These are phyloP conservation scores for Noccaea bulbosa DNA, from an alignment of 345 rosid genomes.

Conservation along the genomic window DNA sequence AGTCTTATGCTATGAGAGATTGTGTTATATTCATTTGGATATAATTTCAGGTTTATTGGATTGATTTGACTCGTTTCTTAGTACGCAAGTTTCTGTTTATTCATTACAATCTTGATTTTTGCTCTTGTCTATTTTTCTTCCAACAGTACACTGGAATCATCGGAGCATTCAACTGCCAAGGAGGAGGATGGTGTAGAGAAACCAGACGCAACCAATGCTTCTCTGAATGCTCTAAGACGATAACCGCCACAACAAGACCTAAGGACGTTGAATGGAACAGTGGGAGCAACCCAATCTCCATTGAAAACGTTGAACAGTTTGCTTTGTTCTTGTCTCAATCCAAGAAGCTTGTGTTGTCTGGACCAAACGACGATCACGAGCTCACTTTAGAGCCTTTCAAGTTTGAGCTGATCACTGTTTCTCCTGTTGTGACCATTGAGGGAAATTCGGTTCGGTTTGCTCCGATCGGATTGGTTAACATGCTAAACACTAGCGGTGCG, in stretches of 20 bases:
- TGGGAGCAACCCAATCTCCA: conserved; percentile 67
- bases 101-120: background rate
- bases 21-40: background rate
- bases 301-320: conserved; percentile 59
- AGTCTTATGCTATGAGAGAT: background rate
- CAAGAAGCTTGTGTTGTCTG: conserved; percentile 67
- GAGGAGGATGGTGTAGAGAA: conserved; percentile 96
- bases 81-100: conserved; percentile 15
- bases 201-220: conserved; percentile 75
- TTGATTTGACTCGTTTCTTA: conserved; percentile 16
- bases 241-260: conserved; percentile 61
- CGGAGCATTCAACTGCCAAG: conserved; percentile 96
- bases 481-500: conserved; percentile 94
- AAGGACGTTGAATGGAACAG: conserved; percentile 81
- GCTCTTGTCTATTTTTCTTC: conserved; percentile 8
- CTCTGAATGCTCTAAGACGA: conserved; percentile 57
- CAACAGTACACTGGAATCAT: conserved; percentile 77
- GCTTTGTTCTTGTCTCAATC: conserved; percentile 74
- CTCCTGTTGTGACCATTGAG: conserved; percentile 56
- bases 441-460: conserved; percentile 64
- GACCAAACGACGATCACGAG: conserved; percentile 54
- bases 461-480: conserved; percentile 79
- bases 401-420: conserved; percentile 81
- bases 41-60: background rate
- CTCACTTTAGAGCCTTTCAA: conserved; percentile 75